Evolutionary conservation across 2,329 filamentous ascomycete species (phyloP), one percentile per base, ranked within the genome.

Genomic region (Apiospora koreana): DNA sequence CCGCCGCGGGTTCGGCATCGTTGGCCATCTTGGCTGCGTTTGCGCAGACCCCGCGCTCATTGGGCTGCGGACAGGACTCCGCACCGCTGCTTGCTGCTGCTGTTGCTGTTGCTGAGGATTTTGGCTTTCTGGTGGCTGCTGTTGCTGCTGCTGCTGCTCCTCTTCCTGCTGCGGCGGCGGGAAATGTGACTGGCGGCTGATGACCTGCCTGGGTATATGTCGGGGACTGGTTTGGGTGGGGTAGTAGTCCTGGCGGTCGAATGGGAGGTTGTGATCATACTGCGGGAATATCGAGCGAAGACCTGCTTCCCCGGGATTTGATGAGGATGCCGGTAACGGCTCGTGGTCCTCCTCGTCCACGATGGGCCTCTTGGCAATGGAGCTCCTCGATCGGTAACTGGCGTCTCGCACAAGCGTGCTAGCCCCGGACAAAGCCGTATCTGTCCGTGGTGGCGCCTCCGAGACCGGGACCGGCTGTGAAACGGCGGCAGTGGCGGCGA

Each of bases 271-370:
- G 3, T 89, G 91, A 76, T 95, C 90, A 77, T 94, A 94, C 41
- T 87, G 86, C 9, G 93, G 93, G 75, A 95, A 95, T 75, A 95
- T 94, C 31, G 92, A 94, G 42, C 88, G 87, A 75, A 93, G 86
- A 0, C 86, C 82, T 7, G 81, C 71, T 75, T 68, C 58, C 48
- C 77, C 75, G 73, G 79, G 67, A 28, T 76, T 74, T 5, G 76
- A 71, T 25, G 71, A 64, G 1, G 76, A 71, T 25, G 71, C 43
- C 1, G 78, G 64, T 6, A 38, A 23, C 31, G 54, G 54, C 31
- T 62, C 28, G 28, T 38, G 54, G 8, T 6, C 54, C 4, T 62
- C 54, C 10, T 80, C 79, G 31, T 76, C 77, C 21, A 38, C 54
- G 4, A 86, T 75, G 21, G 86, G 87, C 31, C 83, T 80, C 74